phyloP scores from a whole-genome alignment of 257 asterid genomes.

The Solanum habrochaites region DNA sequence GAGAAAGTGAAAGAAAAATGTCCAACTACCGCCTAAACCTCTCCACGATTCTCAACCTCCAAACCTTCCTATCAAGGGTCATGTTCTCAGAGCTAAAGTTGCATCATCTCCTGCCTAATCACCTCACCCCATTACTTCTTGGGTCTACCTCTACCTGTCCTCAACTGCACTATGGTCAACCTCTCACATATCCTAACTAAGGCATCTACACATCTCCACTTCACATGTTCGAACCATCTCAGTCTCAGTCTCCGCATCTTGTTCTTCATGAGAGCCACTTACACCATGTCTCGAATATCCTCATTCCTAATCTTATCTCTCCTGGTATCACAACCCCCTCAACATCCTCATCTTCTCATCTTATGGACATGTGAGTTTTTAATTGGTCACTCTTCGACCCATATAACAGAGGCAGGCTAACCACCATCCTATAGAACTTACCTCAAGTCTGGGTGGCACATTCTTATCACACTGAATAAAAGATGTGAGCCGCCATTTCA shows the following conservation, averaged over 20 bases:
- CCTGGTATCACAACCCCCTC: not conserved
- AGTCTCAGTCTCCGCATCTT: not conserved
- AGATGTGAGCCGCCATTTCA: not conserved
- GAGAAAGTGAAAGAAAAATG: not conserved
- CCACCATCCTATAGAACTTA: not conserved
- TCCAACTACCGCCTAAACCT: not conserved
- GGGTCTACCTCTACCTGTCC: not conserved
- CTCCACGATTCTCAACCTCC: not conserved
- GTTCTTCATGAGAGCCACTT: not conserved
- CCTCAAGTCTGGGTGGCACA: not conserved
- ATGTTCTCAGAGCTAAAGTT: not conserved
- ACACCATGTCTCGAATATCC: not conserved
- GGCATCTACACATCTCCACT: not conserved
- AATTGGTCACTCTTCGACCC: not conserved
- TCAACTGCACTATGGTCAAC: not conserved
- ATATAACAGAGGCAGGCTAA: not conserved
- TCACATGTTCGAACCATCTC: not conserved
- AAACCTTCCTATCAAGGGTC: not conserved
- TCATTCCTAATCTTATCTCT: not conserved
- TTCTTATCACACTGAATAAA: not conserved
- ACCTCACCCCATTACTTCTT: not conserved
- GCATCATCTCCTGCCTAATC: not conserved
- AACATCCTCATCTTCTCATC: not conserved
- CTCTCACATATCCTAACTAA: not conserved
- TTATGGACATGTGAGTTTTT: not conserved